Base-by-base conservation (phyloP, 345 rosid genomes). In the Syzygium grande region DNA sequence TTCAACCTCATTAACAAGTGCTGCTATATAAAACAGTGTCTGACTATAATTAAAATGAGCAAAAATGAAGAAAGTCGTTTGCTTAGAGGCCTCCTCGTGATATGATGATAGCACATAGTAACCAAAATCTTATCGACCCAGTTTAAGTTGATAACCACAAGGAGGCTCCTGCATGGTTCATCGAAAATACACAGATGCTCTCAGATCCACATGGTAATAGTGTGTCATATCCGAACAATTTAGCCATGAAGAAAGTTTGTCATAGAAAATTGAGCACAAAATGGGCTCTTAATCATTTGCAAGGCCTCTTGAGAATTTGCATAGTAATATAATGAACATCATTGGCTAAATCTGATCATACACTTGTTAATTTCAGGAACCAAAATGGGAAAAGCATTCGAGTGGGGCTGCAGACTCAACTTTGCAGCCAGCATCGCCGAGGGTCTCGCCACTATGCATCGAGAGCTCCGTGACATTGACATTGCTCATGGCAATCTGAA, bases 401-500 rank as follows among this genome's bases (percentile, higher is more conserved):
- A 91, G n/a, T 95, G 97, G 96, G 51, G 83, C 68, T 87, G 91
- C 88, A 90, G 97, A 59, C 94, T 95, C 46, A 77, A 63, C 19
- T 87, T 90, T 51, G 95, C 95, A 21, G 89, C 94, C 13, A 87
- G 15, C 13, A 78, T 94, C 11, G 92, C 95, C 0, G 86, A 89
- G 84, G 92, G 92, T 86, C 90, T 95, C 30, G 92, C 93, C 63
- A 89, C 87, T 84, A 91, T 93, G 96, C 96, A 94, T 87, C 91
- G 88, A 86, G 90, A 92, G 80, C 93, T 93, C 38, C 15, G 21
- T 3, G 52, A 68, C 7, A 89, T 87, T 14, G 88, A 89, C 14
- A 90, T 95, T 23, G 90, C 92, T 17, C 96, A 95, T 84, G 97
- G 97, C 7, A 94, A 93, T 90, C 87, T 95, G 85, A 95, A 95